Evolutionary conservation across 306 rosid species (phyloP).

Genomic region (Ammopiptanthus mongolicus): DNA sequence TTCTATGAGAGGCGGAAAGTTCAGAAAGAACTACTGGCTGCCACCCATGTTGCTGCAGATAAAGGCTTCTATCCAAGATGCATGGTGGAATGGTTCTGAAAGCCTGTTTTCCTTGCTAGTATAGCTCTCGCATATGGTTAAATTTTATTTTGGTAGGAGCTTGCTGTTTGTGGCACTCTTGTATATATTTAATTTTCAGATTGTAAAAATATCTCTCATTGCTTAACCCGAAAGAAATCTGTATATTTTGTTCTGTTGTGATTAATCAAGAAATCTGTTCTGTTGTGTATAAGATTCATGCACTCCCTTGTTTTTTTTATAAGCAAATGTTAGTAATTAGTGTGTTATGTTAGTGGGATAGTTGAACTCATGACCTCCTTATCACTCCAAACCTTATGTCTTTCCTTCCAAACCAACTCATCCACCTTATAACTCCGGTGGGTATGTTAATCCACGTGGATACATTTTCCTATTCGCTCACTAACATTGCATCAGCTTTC

Average conservation of each 20-base stretch:
- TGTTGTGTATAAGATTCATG: too few relatives aligned
- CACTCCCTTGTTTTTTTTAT: too few relatives aligned
- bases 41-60: constrained; percentile 61
- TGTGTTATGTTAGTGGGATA: too few relatives aligned
- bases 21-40: constrained; percentile 77
- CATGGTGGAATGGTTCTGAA: constrained; percentile 73
- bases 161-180: not conserved
- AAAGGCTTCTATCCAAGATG: constrained; percentile 70
- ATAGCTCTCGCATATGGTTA: not conserved
- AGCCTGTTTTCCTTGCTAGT: not conserved
- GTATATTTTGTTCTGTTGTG: not conserved
- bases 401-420: too few relatives aligned
- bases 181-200: not conserved
- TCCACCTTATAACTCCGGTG: too few relatives aligned
- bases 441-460: not conserved
- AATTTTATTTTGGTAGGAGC: not conserved
- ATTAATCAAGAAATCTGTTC: not conserved
- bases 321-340: too few relatives aligned
- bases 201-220: not conserved
- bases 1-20: constrained; percentile 77
- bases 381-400: too few relatives aligned
- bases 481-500: too few relatives aligned
- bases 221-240: not conserved
- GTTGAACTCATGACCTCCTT: too few relatives aligned
- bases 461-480: not conserved